Evolutionary conservation across 805 yeast species (phyloP).

Genomic region (Kodamaea neixiangensis): DNA sequence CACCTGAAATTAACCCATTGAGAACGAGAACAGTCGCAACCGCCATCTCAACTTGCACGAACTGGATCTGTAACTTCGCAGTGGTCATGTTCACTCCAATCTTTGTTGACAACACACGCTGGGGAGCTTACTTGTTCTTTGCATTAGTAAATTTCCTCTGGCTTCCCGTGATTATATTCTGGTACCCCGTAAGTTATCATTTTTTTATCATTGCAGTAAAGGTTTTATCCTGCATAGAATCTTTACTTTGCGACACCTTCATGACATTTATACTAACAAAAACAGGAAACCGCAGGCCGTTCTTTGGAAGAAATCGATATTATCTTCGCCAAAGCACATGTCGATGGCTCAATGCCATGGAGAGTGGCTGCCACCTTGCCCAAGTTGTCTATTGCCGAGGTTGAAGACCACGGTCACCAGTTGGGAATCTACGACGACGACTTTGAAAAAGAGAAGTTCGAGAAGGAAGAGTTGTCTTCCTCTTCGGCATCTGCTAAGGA

Average conservation of each 20-base stretch:
- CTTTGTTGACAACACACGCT: constrained; percentile 37
- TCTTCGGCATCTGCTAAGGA: neutral
- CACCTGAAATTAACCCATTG: constrained; percentile 49
- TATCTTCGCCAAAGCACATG: constrained; percentile 62
- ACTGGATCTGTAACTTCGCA: constrained; percentile 47
- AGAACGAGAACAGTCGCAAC: constrained; percentile 48
- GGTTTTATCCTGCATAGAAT: neutral
- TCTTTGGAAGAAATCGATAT: constrained; percentile 52
- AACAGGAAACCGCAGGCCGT: constrained; percentile 33
- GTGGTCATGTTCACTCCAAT: constrained; percentile 50
- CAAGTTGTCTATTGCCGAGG: constrained; percentile 52
- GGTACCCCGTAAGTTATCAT: constrained; percentile 30
- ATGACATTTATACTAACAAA: neutral
- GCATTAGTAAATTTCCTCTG: constrained; percentile 40
- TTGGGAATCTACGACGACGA: constrained; percentile 55
- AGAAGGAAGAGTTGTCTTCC: constrained; percentile 35
- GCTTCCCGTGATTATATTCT: constrained; percentile 43
- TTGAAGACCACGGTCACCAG: constrained; percentile 59
- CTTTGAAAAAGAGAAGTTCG: constrained; percentile 45
- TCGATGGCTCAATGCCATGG: constrained; percentile 59
- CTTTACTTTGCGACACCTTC: neutral
- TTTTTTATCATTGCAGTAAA: constrained; percentile 18
- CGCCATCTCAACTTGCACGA: constrained; percentile 46
- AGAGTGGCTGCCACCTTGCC: constrained; percentile 67
- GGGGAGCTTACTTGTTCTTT: constrained; percentile 46